A percentile compares a stretch with the other conserved stretches of the same genome.
Conservation (phyloP, 2,329 filamentous ascomycete genomes). For the Trichoderma cornu-damae region DNA sequence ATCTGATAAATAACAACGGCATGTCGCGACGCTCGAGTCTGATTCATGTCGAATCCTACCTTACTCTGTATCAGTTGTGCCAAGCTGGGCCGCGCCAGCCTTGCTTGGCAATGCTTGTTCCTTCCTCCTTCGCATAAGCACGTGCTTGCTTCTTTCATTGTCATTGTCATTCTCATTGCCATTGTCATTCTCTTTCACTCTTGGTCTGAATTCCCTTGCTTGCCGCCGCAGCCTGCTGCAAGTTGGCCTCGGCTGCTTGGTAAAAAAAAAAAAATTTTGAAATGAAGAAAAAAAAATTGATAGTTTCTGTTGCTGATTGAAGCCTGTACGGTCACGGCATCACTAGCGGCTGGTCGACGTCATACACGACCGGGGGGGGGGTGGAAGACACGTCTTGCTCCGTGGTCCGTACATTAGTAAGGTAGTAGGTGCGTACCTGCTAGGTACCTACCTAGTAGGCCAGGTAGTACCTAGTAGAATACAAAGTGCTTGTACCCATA, state of each 20-base stretch:
- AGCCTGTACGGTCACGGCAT: background rate
- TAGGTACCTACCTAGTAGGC: too few species aligned
- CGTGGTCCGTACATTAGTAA: too few species aligned
- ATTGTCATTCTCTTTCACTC: too few species aligned
- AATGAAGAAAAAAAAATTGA: background rate
- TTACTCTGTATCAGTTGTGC: background rate
- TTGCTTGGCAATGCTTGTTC: background rate
- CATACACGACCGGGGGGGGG: constrained; percentile 6
- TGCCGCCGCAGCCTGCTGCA: background rate
- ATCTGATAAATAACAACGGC: constrained; percentile 15
- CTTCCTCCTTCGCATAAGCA: background rate
- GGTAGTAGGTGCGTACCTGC: too few species aligned
- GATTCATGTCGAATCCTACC: background rate
- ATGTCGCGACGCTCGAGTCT: background rate
- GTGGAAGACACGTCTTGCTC: too few species aligned
- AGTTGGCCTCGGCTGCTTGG: background rate
- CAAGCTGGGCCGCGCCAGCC: background rate
- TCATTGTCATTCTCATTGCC: background rate
- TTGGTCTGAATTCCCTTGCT: too few species aligned
- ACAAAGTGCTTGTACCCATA: background rate
- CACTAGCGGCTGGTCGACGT: constrained; percentile 6
- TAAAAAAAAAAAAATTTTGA: background rate
- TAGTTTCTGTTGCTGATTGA: constrained; percentile 4
- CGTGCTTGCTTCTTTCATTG: background rate
- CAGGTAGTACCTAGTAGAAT: too few species aligned